phyloP scores from a whole-genome alignment of 306 rosid genomes.

The Cicer cuneatum region DNA sequence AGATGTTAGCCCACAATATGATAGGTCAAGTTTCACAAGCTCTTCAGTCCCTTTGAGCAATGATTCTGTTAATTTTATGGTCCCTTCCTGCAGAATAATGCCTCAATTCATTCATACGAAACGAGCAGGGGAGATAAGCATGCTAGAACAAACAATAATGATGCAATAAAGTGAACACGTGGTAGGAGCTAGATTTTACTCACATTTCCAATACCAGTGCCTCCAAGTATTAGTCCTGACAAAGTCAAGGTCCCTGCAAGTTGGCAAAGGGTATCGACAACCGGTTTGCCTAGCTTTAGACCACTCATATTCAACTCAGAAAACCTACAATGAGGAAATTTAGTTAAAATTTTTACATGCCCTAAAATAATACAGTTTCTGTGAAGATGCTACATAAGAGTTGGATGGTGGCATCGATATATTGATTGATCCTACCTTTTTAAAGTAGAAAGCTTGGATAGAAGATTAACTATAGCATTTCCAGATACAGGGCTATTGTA shows the following conservation, averaged over 20 bases:
- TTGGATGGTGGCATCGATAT: constrained; percentile 32
- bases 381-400: constrained; percentile 7
- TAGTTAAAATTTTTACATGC: constrained; percentile 23
- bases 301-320: constrained; percentile 78
- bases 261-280: constrained; percentile 73
- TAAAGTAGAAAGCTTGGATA: constrained; percentile 72
- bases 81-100: constrained; percentile 69
- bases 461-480: constrained; percentile 65
- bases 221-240: constrained; percentile 73
- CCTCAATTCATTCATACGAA: constrained; percentile 39
- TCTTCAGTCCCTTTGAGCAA: constrained; percentile 65
- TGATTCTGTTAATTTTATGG: constrained; percentile 60
- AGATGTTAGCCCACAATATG: constrained; percentile 72
- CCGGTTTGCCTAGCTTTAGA: constrained; percentile 78
- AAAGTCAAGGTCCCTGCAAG: constrained; percentile 65
- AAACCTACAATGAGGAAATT: constrained; percentile 57
- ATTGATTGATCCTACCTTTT: constrained; percentile 60
- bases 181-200: constrained; percentile 50
- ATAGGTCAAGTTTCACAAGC: constrained; percentile 74
- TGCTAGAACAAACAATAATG: constrained; percentile 38
- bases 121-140: constrained; percentile 34
- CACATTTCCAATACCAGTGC: constrained; percentile 85
- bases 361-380: constrained; percentile 29
- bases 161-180: constrained; percentile 21
- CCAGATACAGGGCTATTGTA: constrained; percentile 76